Evolutionary conservation across 768 basidiomycete genomes (phyloP), one percentile per base, ranked within the genome.

Genomic region (Albatrellus ellisii): DNA sequence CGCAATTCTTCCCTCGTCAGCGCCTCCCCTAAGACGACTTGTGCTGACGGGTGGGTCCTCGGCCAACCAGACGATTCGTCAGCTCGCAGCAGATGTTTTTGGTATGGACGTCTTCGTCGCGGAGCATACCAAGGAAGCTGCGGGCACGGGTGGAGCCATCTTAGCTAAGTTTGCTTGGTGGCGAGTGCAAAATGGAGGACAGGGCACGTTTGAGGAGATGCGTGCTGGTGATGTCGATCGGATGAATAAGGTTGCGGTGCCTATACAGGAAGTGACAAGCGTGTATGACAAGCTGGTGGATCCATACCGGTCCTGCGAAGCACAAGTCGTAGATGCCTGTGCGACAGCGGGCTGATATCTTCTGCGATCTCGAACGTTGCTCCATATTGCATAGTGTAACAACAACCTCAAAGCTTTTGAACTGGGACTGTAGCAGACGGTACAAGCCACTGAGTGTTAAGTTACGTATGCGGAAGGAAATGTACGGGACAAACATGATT

Each of bases 1-100:
- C 4, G 74, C 72, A 6, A 83, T 89, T 52, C 63, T 87, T 6
- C 77, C 79, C 0, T 59, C 66, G 10, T 60, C 72, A 48, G 65
- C 73, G 2, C 60, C 63, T 3, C 70, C 67, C 14, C 63, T 87
- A 33, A 72, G 70, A 31, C 68, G 83, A 25, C 70, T 89, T 33
- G 75, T 89, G 33, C 66, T 85, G 26, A 81, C 80, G 4, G 88
- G 88, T 11, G 88, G 88, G 21, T 77, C 82, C 0, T 80, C 80
- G 5, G 72, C 72, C 2, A 91, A 89, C 54, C 64, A 65, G 26
- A 72, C 71, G 27, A 82, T 89, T 52, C 70, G 77, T 35, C 81
- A 85, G 50, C 59, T 87, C 29, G 75, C 77, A 15, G 82, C 86
- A 26, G 80, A 89, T 56, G 65, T 89, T n/a, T 79, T 91, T 47